Conservation (phyloP, 2,329 filamentous ascomycete genomes). For the Kalaharituber pfeilii region DNA sequence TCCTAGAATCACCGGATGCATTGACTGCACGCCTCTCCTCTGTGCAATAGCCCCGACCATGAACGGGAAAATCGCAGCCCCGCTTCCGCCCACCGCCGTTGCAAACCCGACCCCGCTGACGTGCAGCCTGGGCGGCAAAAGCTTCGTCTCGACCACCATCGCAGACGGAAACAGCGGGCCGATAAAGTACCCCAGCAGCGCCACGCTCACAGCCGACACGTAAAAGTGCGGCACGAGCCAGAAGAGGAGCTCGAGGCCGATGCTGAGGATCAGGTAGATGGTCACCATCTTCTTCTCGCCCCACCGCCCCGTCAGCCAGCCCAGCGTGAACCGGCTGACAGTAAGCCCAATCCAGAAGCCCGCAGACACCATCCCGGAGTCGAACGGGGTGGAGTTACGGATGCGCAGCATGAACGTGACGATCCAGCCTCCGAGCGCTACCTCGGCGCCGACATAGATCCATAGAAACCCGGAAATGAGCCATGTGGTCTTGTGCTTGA, state of each 20-base stretch:
- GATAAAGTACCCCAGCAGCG: conserved; percentile 59
- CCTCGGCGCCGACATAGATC: conserved; percentile 62
- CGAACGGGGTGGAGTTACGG: conserved; percentile 49
- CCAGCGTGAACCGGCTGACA: conserved; percentile 51
- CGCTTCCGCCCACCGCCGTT: conserved; percentile 56
- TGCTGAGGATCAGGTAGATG: conserved; percentile 45
- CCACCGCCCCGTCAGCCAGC: conserved; percentile 56
- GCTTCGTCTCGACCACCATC: conserved; percentile 54
- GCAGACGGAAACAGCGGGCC: conserved; percentile 63
- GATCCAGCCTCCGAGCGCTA: conserved; percentile 56
- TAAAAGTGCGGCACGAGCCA: conserved; percentile 67
- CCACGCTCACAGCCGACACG: conserved; percentile 53
- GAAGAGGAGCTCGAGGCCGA: conserved; percentile 53
- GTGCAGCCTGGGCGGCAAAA: conserved; percentile 56
- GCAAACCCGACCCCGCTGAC: conserved; percentile 69
- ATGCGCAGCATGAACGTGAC: conserved; percentile 74
- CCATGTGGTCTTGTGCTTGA: conserved; percentile 47
- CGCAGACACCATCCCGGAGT: conserved; percentile 55
- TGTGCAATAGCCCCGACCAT: conserved; percentile 50
- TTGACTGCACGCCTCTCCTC: conserved; percentile 37
- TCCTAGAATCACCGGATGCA: conserved; percentile 40
- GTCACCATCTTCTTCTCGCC: conserved; percentile 52
- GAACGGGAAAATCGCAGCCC: conserved; percentile 50
- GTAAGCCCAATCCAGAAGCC: conserved; percentile 77
- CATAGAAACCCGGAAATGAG: conserved; percentile 57